Conservation (phyloP, 1,284 basidiomycete species). For the Cryptococcus deneoformans region DNA sequence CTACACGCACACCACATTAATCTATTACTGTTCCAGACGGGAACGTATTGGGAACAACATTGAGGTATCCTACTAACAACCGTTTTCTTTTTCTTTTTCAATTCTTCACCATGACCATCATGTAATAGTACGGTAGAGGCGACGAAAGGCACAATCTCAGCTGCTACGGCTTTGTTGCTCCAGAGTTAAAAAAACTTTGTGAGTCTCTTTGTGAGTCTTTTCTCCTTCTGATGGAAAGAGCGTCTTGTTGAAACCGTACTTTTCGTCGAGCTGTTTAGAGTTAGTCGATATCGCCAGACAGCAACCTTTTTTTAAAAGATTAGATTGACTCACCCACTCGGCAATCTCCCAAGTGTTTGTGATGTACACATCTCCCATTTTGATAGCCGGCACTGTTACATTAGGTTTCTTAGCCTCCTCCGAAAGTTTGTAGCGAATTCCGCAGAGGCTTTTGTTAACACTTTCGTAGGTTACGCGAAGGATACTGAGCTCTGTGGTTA, state of each 20-base stretch:
- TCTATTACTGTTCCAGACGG: too few species aligned
- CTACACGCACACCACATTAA: too few species aligned
- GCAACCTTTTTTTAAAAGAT: neutral
- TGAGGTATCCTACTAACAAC: too few species aligned
- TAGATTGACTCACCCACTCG: neutral
- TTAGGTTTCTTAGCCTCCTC: neutral
- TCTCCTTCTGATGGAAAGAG: neutral
- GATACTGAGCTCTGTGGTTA: neutral
- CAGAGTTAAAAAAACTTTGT: too few species aligned
- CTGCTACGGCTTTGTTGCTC: too few species aligned
- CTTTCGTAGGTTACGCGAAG: neutral
- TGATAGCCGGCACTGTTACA: neutral
- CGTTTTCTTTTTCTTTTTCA: too few species aligned
- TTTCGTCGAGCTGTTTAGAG: neutral
- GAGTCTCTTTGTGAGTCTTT: too few species aligned
- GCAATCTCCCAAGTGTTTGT: neutral
- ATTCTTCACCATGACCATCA: too few species aligned
- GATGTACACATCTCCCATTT: neutral
- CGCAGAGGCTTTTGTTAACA: neutral
- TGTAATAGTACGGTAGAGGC: too few species aligned
- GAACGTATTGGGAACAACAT: too few species aligned
- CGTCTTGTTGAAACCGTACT: neutral
- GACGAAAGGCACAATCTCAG: too few species aligned
- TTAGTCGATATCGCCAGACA: neutral
- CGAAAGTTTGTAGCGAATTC: neutral